Evolutionary conservation across 768 basidiomycete genomes (phyloP), one percentile per base, ranked within the genome.

Genomic region (Tricholoma bakamatsutake): DNA sequence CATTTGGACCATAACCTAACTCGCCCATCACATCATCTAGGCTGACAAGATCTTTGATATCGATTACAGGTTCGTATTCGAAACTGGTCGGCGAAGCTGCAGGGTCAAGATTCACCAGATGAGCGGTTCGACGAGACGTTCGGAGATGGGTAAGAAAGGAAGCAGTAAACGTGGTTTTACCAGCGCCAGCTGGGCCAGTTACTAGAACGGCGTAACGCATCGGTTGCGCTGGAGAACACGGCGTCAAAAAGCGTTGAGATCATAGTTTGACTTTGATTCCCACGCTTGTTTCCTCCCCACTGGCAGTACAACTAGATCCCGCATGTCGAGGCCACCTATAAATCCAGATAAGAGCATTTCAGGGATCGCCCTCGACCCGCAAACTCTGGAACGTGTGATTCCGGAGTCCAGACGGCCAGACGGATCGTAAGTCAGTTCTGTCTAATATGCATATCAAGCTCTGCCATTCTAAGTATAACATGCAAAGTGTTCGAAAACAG

Each of bases 81-180:
- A 97, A 97, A 58, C 89, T 87, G 40, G 87, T 81, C 2, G 85
- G 75, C 31, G 83, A 78, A 3, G 97, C 97, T 0, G 97, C 97
- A 5, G 97, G 97, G 71, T 98, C 97, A 58, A 98, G 85, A 71
- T 98, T 99, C 69, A 98, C 90, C 50, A 98, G 85, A 75, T 98
- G 95, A 0, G 83, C 91, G 0, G 85, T 83, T 7, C 97, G 82
- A 59, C 84, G 88, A 49, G 93, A 81, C 2, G 89, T 79, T 55
- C 80, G 83, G 4, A 98, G 83, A 72, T 98, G 96, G 9, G 90
- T 94, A 57, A 98, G 78, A 61, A 98, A 85, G 0, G 94, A 83
- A 18, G 81, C 76, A 62, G 90, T 89, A 66, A 99, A 96, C 0
- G 97, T 98, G 0, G 93, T 92, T 75, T 99, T 99, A 50, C 97